Evolutionary conservation across 108 stramenopile species (phyloP).

Genomic region (Mediolabrus comicus): DNA sequence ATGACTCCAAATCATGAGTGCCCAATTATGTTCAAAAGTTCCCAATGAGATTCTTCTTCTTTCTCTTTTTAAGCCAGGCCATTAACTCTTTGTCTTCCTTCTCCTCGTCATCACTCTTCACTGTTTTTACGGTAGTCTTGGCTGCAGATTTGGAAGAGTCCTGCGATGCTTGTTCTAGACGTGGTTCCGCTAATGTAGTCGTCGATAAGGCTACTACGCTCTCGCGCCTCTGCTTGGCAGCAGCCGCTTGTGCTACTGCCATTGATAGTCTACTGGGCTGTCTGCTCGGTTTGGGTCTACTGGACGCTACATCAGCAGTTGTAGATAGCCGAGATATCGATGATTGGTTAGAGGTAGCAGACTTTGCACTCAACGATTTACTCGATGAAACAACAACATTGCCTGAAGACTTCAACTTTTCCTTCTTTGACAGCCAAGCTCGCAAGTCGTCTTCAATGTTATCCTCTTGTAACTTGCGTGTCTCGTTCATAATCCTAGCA

Average conservation of each 20-base stretch:
- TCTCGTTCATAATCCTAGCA: not conserved
- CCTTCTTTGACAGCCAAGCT: not conserved
- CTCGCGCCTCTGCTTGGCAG: not conserved
- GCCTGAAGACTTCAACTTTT: not conserved
- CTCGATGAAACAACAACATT: not conserved
- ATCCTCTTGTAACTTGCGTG: not conserved
- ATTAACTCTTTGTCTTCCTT: too few relatives aligned
- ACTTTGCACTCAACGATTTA: not conserved
- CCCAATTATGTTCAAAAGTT: too few relatives aligned
- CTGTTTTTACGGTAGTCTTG: not conserved
- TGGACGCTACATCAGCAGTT: not conserved
- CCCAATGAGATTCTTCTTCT: too few relatives aligned
- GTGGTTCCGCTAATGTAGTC: too few relatives aligned
- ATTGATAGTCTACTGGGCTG: not conserved
- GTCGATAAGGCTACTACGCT: too few relatives aligned
- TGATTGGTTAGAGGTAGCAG: too few relatives aligned
- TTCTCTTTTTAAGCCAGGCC: too few relatives aligned
- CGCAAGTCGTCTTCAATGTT: not conserved
- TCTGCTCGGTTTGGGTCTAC: not conserved
- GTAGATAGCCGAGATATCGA: too few relatives aligned
- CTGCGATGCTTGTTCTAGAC: too few relatives aligned
- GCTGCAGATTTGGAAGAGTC: not conserved
- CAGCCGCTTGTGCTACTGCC: not conserved
- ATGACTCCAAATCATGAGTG: too few relatives aligned
- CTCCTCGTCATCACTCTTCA: not conserved